A percentile compares a stretch with the other conserved stretches of the same genome.
phyloP scores from a whole-genome alignment of 2,329 filamentous ascomycete genomes.

The Pseudogymnoascus sp. region DNA sequence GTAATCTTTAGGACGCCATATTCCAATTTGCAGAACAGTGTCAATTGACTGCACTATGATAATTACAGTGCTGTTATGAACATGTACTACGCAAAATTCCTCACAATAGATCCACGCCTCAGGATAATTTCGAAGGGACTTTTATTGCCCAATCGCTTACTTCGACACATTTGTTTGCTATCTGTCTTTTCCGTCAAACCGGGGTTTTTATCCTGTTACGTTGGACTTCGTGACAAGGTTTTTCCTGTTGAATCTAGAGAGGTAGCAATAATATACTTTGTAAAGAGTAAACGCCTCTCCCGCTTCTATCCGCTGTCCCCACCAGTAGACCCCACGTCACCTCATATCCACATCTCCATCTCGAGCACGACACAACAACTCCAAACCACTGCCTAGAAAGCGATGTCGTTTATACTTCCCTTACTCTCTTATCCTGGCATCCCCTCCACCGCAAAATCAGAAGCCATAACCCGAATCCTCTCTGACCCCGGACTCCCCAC shows the following conservation, averaged over 20 bases:
- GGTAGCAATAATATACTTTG: neutral
- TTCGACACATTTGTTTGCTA: neutral
- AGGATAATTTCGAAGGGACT: neutral
- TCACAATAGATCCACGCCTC: neutral
- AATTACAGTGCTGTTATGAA: neutral
- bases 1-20: no score
- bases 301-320: neutral
- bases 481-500: conserved; percentile 36
- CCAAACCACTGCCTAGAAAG: neutral
- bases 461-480: conserved; percentile 21
- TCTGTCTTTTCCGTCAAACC: neutral
- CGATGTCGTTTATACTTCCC: neutral
- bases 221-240: neutral
- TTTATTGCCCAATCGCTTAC: neutral
- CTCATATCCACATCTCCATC: neutral
- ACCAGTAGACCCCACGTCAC: neutral
- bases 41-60: neutral
- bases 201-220: neutral
- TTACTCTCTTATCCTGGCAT: neutral
- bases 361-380: neutral
- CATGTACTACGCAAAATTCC: neutral
- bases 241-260: neutral
- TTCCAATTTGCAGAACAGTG: no score
- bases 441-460: neutral
- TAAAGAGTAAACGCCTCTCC: neutral